Conservation (phyloP, 352 stramenopile genomes). For the Phytophthora quininea region DNA sequence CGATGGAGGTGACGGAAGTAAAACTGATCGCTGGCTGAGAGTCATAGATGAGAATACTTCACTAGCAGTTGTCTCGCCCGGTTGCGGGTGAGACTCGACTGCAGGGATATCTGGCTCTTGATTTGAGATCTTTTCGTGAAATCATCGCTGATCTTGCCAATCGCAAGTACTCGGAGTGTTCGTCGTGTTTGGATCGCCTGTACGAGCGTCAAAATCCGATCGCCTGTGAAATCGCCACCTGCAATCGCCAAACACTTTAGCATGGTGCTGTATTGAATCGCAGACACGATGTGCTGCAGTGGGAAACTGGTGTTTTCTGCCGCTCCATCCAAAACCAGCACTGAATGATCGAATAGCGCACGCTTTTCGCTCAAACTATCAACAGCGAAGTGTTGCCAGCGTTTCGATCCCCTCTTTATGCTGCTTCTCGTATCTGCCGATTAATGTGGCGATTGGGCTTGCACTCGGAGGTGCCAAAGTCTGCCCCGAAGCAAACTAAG, state of each 20-base stretch:
- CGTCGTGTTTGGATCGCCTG: constrained; percentile 47
- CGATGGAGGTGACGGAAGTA: constrained; percentile 12
- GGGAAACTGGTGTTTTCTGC: constrained; percentile 25
- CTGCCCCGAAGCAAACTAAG: constrained; percentile 38
- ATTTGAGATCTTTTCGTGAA: constrained; percentile 1
- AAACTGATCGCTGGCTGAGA: constrained; percentile 1
- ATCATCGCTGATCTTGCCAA: constrained; percentile 41
- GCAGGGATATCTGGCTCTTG: constrained; percentile 5
- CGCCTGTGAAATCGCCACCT: constrained; percentile 38
- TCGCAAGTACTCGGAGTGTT: constrained; percentile 47
- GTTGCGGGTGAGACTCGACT: not conserved
- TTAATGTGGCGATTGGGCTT: constrained; percentile 42
- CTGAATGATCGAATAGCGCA: constrained; percentile 56
- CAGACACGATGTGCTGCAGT: constrained; percentile 46
- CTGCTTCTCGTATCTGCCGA: constrained; percentile 31
- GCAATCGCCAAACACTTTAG: constrained; percentile 50
- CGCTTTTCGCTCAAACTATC: constrained; percentile 44
- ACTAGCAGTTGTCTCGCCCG: not conserved
- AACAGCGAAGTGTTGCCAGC: constrained; percentile 29
- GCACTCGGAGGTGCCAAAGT: constrained; percentile 18
- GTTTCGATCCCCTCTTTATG: constrained; percentile 33
- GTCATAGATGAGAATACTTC: not conserved
- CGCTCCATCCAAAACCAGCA: constrained; percentile 38
- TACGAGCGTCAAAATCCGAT: constrained; percentile 39
- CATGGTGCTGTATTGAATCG: constrained; percentile 49